Base-by-base conservation (phyloP, 2,329 filamentous ascomycete species). In the Fusarium pseudocircinatum region DNA sequence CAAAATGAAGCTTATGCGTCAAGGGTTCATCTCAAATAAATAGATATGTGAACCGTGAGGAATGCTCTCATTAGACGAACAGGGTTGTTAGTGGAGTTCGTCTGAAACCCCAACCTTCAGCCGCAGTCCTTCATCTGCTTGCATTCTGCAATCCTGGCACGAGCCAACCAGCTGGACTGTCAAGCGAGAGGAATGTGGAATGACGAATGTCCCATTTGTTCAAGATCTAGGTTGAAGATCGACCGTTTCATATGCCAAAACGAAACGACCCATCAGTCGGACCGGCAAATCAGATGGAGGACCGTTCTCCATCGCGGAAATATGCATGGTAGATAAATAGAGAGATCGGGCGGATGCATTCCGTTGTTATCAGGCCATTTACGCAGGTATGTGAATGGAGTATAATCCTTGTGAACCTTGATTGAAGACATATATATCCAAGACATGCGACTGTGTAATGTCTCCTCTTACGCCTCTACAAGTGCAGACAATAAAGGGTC, bases 81-180 rank as follows among this genome's bases (percentile, higher is more conserved):
- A 60, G 26, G 43, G 34, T 40, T 52, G 9, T 22, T 32, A 12
- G 43, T 60, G 57, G 57, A 40, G 57, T 52, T 40, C 20, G 34
- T 60, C 34, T 36, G 43, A 53, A 52, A 40, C 34, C 44, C 44
- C 57, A 52, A 32, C 4, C 24, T 13, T 60, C 57, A 53, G 44
- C 57, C 57, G 26, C 44, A 60, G 34, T 60, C 57, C 57, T 60
- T 60, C 57, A 53, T 60, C 34, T 60, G 12, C 14, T 37, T 50
- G 24, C 42, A 26, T 50, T 14, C 15, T 22, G 12, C 32, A 49
- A 24, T 60, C 57, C 44, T 60, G 22, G 57, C 5, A 60, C 44
- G 34, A 60, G 34, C 57, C 57, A 60, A 52, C 32, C 57, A 60
- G 57, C 34, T 53, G 6, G 9, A 26, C 22, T 6, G 1, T 10